Base-by-base conservation (phyloP, 495 filamentous ascomycete genomes). In the Clohesyomyces aquaticus region DNA sequence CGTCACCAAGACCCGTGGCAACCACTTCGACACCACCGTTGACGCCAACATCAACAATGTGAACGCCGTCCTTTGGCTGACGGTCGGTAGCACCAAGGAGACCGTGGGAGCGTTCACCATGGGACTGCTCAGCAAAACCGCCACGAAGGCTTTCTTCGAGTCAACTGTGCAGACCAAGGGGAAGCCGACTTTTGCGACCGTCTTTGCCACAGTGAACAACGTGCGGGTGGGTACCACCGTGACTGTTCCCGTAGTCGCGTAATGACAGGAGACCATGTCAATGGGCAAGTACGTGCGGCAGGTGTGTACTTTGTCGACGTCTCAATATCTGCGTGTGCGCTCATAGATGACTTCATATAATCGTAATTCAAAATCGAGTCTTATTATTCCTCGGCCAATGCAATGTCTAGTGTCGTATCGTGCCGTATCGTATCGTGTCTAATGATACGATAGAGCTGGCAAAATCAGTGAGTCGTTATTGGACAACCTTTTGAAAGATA, bases 1-100 rank as follows among this genome's bases (percentile, higher is more conserved):
- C 8, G 45, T 47, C 45, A 47, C 45, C 45, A 47, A 47, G 45
- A 47, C 16, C 6, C 45, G 45, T 23, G 45, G 45, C 45, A 23
- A 23, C 45, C 16, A n/a, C 18, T 47, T 47, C 45, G 4, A 18
- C 18, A 47, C 21, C n/a, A 47, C 45, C 45, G n/a, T 47, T n/a
- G n/a, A n/a, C 18, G 45, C 45, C 6, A 8, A 6, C 6, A 47
- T 23, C 8, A 47, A 47, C 45, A 47, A 47, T 18, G 16, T 47
- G 16, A 18, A 6, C 8, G 45, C 45, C 45, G 21, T 23, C 18
- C 45, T 47, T 23, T 47, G 4, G 8, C 4, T 47, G 14, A 38
- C 32, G 32, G 32, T 38, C 14, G 14, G 14, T 14, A 38, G 32
- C 32, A 6, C 32, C 14, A 38, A 38, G 32, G 32, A 38, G 32